Percentiles rank a stretch among this genome's conserved stretches.
These are phyloP conservation scores for Aotearoamyces nothofagi DNA, from an alignment of 2,329 filamentous ascomycete genomes.

Conservation along the genomic window DNA sequence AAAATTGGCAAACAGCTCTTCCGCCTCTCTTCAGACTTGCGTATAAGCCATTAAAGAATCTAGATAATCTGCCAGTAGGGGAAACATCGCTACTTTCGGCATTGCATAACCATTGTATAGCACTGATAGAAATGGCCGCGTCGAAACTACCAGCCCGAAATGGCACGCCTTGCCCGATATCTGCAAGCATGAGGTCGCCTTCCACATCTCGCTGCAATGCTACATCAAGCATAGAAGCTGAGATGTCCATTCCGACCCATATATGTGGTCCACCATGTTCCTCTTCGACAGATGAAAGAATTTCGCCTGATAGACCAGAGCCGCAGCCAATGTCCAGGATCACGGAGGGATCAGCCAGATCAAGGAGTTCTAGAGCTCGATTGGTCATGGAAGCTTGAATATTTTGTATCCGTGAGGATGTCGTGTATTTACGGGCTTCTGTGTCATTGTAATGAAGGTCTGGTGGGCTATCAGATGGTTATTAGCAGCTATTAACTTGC, in stretches of 20 bases:
- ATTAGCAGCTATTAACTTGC: too few species aligned
- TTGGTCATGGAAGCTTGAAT: conserved; percentile 93
- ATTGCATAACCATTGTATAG: conserved; percentile 98
- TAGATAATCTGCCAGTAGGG: conserved; percentile 58
- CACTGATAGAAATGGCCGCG: conserved; percentile 85
- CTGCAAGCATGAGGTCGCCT: conserved; percentile 83
- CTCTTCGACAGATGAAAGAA: conserved; percentile 57
- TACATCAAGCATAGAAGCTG: conserved; percentile 89
- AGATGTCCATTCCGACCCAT: conserved; percentile 97
- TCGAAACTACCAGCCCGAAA: conserved; percentile 90
- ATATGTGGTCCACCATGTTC: conserved; percentile 73
- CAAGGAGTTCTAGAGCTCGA: conserved; percentile 81
- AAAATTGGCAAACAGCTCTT: conserved; percentile 91
- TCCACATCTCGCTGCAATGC: conserved; percentile 85
- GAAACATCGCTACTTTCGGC: conserved; percentile 79
- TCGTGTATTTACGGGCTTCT: conserved; percentile 96
- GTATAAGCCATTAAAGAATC: conserved; percentile 92
- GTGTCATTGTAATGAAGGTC: conserved; percentile 96
- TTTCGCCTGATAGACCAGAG: conserved; percentile 86
- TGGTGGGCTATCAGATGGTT: conserved; percentile 56
- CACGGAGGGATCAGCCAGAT: conserved; percentile 63
- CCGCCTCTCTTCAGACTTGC: conserved; percentile 70
- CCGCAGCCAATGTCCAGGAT: conserved; percentile 97
- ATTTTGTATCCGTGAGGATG: conserved; percentile 83
- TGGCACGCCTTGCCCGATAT: conserved; percentile 90